Evolutionary conservation across 768 basidiomycete species (phyloP).

Genomic region (Heimioporus sp.): DNA sequence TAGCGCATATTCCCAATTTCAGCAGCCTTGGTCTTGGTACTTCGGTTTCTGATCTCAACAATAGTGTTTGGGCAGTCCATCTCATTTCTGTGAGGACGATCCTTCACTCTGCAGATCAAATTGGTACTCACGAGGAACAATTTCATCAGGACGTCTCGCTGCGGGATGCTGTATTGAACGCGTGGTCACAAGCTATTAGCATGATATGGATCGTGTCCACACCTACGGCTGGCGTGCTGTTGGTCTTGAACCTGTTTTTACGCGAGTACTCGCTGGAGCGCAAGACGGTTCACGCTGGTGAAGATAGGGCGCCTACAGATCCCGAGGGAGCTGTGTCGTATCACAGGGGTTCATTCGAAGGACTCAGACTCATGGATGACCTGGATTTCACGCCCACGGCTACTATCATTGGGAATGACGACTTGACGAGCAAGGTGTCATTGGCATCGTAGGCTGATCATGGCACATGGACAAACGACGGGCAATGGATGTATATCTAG

Average conservation of each 20-base stretch:
- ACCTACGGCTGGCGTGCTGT: constrained; percentile 51
- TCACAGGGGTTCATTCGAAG: not conserved
- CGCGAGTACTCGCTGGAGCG: constrained; percentile 61
- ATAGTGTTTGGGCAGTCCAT: constrained; percentile 45
- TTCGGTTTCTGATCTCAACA: constrained; percentile 41
- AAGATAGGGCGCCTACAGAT: constrained; percentile 26
- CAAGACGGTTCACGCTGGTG: constrained; percentile 39
- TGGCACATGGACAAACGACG: no score
- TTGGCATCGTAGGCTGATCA: no score
- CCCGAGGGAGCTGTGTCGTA: constrained; percentile 24
- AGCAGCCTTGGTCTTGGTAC: constrained; percentile 32
- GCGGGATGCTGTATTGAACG: constrained; percentile 53
- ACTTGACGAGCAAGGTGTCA: no score
- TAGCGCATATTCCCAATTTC: constrained; percentile 34
- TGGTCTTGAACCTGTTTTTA: constrained; percentile 53
- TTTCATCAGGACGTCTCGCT: constrained; percentile 43
- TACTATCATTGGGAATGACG: no score
- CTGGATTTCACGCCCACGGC: no score
- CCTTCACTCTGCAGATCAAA: not conserved
- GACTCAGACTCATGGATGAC: constrained; percentile 10
- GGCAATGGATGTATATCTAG: no score
- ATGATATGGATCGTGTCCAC: constrained; percentile 65
- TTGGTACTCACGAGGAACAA: not conserved
- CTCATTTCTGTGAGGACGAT: constrained; percentile 17
- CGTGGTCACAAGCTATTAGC: constrained; percentile 63